Percentiles rank a stretch among this genome's conserved stretches.
Conservation (phyloP, 2,329 filamentous ascomycete genomes). For the Dryadomyces sulphureus region DNA sequence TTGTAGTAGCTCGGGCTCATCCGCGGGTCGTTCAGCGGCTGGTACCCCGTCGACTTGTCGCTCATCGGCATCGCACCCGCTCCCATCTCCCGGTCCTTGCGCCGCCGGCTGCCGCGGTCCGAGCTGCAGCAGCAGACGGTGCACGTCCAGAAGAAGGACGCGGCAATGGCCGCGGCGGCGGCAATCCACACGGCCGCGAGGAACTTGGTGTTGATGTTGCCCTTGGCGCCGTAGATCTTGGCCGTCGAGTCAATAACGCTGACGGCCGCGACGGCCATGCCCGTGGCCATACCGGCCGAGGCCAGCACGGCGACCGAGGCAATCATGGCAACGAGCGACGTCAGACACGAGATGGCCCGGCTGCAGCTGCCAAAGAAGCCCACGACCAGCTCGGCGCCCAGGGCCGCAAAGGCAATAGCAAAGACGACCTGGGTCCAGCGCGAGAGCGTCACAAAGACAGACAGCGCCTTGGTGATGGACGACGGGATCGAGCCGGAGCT, state of each 20-base stretch:
- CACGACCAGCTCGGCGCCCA: conserved; percentile 57
- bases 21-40: conserved; percentile 27
- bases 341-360: conserved; percentile 66
- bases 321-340: conserved; percentile 59
- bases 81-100: conserved; percentile 14
- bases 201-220: conserved; percentile 52
- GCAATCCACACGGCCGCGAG: conserved; percentile 66
- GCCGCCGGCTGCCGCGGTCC: conserved; percentile 28
- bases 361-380: conserved; percentile 76
- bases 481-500: conserved; percentile 49
- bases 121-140: conserved; percentile 78
- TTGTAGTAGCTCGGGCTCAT: conserved; percentile 22
- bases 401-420: conserved; percentile 55
- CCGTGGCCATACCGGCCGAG: conserved; percentile 60
- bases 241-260: conserved; percentile 52
- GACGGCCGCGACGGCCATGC: conserved; percentile 55
- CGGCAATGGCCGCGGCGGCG: conserved; percentile 59
- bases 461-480: conserved; percentile 50
- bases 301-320: conserved; percentile 52
- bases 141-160: conserved; percentile 80
- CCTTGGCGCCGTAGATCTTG: conserved; percentile 56
- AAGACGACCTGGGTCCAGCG: conserved; percentile 79
- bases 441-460: conserved; percentile 56
- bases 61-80: conserved; percentile 18
- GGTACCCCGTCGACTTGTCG: conserved; percentile 40